Evolutionary conservation across 192 early-diverging fungal genomes (phyloP), one percentile per base, ranked within the genome.

Genomic region (Entomortierella beljakovae): DNA sequence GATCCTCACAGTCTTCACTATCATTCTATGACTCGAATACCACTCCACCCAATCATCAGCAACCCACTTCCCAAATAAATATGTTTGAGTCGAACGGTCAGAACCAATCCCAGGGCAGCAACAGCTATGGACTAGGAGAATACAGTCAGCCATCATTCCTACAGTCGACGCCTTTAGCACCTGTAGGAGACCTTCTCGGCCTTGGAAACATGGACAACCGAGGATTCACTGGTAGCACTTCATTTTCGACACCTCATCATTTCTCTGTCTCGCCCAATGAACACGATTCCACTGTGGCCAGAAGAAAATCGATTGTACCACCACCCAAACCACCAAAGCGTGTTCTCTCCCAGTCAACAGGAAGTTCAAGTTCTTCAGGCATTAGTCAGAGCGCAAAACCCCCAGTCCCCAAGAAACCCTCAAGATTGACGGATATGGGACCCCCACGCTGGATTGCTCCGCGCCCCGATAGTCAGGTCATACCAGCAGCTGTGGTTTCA

Each of bases 301-400:
- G 50, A 32, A 77, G 64, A 49, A 77, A 64, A 49, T 2, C 55
- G 22, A 7, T 49, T 0, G 52, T 64, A 23, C 66, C 74, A 6
- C 74, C 74, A 34, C 66, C 74, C 9, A 77, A 77, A 38, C 74
- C 74, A 8, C 74, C 74, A 9, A 77, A 77, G 34, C 65, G 74
- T 20, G 64, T 77, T 34, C 54, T 77, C 9, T 67, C 74, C 3
- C 74, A 77, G 42, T 77, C 74, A 6, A 77, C 74, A 16, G 74
- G 74, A 37, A 77, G 74, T 48, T 77, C 74, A n/a, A 77, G 74
- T 53, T 77, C 74, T 6, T 77, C 74, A 1, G 11, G 33, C 6
- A 48, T 69, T 9, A 77, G 74, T 40, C 74, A 77, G 46, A 69
- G 66, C 35, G 16, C 62, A 2, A 77, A 77, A 20, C 74, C 74